Conservation (phyloP, 1,284 basidiomycete genomes). For the Athelia psychrophila region DNA sequence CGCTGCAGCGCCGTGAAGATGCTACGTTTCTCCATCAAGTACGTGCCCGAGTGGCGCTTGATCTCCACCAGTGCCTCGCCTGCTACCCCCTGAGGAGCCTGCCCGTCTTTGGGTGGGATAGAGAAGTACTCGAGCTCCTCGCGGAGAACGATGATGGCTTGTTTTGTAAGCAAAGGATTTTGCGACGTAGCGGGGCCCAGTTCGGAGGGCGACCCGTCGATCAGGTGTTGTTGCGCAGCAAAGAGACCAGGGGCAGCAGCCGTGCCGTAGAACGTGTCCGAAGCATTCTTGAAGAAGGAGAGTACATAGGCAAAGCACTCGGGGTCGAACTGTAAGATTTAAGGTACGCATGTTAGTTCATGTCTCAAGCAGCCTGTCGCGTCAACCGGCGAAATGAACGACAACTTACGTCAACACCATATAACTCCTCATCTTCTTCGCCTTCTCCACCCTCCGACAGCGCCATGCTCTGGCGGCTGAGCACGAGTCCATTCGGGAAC, state of each 20-base stretch:
- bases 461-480: conserved; percentile 81
- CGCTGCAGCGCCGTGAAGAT: conserved; percentile 98
- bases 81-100: conserved; percentile 68
- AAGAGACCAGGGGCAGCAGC: conserved; percentile 71
- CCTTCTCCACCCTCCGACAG: conserved; percentile 73
- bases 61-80: conserved; percentile 74
- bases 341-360: too few species aligned
- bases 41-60: conserved; percentile 84
- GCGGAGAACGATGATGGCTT: conserved; percentile 96
- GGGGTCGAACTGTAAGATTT: conserved; percentile 83
- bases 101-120: conserved; percentile 76
- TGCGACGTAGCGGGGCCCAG: conserved; percentile 63
- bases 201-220: conserved; percentile 55
- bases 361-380: too few species aligned
- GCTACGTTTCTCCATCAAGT: conserved; percentile 84
- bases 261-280: conserved; percentile 92
- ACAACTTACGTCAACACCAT: conserved; percentile 88
- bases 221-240: conserved; percentile 76
- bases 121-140: conserved; percentile 99
- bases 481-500: conserved; percentile 95
- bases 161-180: conserved; percentile 93
- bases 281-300: conserved; percentile 86
- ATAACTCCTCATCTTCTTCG: conserved; percentile 91
- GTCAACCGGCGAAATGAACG: too few species aligned
- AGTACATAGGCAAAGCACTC: conserved; percentile 94